phyloP scores from a whole-genome alignment of 257 asterid species.

The Mitragyna speciosa region DNA sequence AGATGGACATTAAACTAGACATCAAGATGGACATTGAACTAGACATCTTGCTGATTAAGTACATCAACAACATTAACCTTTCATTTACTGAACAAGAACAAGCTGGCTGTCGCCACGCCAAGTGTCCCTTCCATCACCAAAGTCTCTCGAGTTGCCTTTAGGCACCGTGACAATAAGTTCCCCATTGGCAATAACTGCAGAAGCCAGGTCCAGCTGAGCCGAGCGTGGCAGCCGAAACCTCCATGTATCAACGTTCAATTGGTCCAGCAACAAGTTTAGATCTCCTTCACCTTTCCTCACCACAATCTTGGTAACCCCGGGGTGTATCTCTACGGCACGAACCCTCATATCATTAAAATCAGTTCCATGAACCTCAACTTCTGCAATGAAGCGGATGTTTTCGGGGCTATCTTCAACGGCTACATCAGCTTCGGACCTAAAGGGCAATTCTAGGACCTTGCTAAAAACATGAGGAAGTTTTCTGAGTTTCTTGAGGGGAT shows the following conservation, averaged over 20 bases:
- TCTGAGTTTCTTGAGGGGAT: slow-evolving; percentile 46
- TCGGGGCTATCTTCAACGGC: slow-evolving; percentile 52
- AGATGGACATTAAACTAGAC: not conserved
- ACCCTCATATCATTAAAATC: slow-evolving; percentile 31
- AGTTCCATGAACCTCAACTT: slow-evolving; percentile 17
- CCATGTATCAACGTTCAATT: slow-evolving; percentile 60
- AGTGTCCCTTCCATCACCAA: slow-evolving; percentile 25
- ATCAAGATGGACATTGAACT: not conserved
- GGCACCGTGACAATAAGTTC: slow-evolving; percentile 63
- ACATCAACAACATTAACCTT: not conserved
- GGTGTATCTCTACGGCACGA: slow-evolving; percentile 67
- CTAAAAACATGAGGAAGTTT: slow-evolving; percentile 70
- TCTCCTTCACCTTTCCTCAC: slow-evolving; percentile 33
- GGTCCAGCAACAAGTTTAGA: slow-evolving; percentile 40
- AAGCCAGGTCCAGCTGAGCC: slow-evolving; percentile 49
- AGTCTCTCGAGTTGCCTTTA: slow-evolving; percentile 30
- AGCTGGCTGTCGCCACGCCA: slow-evolving; percentile 38
- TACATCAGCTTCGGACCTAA: slow-evolving; percentile 62
- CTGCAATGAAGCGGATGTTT: slow-evolving; percentile 46
- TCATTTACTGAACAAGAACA: slow-evolving; percentile 46
- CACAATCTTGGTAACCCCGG: slow-evolving; percentile 67
- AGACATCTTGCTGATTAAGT: not conserved
- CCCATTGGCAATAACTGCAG: slow-evolving; percentile 41
- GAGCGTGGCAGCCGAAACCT: slow-evolving; percentile 55
- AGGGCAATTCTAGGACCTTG: slow-evolving; percentile 67